phyloP scores from a whole-genome alignment of 768 basidiomycete genomes.

The Amanita exitialis region DNA sequence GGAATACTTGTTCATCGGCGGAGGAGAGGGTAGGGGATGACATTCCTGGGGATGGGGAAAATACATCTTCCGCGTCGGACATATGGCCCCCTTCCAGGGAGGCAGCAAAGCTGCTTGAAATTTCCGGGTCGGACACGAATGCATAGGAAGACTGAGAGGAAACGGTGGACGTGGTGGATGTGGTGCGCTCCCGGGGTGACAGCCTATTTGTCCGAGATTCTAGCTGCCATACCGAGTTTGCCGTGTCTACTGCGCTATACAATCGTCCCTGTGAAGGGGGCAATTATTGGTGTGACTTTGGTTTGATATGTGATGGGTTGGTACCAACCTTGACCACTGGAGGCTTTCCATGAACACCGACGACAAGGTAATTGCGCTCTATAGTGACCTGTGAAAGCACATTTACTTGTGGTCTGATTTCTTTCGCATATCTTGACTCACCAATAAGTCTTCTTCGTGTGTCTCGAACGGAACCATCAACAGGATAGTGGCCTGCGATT shows the following conservation, averaged over 20 bases:
- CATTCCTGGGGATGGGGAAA: constrained; percentile 43
- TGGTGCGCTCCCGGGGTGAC: constrained; percentile 60
- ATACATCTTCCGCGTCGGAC: constrained; percentile 60
- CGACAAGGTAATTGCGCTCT: constrained; percentile 61
- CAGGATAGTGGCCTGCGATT: constrained; percentile 59
- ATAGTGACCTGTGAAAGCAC: constrained; percentile 47
- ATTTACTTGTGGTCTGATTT: not conserved
- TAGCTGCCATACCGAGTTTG: constrained; percentile 69
- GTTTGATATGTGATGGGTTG: not conserved
- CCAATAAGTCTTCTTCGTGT: constrained; percentile 61
- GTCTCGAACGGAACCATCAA: constrained; percentile 66
- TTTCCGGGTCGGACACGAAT: constrained; percentile 74
- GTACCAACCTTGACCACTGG: constrained; percentile 64
- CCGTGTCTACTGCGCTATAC: constrained; percentile 58
- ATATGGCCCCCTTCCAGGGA: constrained; percentile 67
- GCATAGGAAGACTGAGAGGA: constrained; percentile 79
- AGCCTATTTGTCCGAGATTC: constrained; percentile 51
- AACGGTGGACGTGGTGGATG: constrained; percentile 62
- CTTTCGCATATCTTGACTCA: constrained; percentile 21
- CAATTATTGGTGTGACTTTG: not conserved
- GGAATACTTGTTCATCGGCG: constrained; percentile 38
- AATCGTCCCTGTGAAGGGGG: constrained; percentile 47
- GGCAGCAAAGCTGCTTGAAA: constrained; percentile 77
- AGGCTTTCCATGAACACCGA: constrained; percentile 59
- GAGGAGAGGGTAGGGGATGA: constrained; percentile 55